These are phyloP conservation scores for Trichaptum fuscoviolaceum DNA, from an alignment of 768 basidiomycete genomes.

Conservation along the genomic window DNA sequence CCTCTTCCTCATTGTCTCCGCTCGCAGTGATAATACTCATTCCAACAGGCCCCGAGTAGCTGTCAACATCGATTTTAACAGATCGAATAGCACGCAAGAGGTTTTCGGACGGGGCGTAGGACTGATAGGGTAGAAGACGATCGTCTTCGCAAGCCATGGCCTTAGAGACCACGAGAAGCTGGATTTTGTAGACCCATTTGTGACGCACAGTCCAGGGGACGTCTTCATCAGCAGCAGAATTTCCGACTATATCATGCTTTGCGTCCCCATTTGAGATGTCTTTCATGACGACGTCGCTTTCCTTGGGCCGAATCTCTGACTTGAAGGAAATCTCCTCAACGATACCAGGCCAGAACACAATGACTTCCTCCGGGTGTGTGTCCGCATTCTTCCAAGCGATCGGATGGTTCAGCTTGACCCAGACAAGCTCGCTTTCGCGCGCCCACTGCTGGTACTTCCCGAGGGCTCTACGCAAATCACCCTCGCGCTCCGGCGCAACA, in stretches of 20 bases:
- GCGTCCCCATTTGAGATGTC: slow-evolving; percentile 9
- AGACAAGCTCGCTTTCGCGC: slow-evolving; percentile 65
- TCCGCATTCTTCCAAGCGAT: slow-evolving; percentile 37
- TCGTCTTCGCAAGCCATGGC: slow-evolving; percentile 46
- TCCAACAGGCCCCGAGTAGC: neutral
- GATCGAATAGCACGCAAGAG: slow-evolving; percentile 46
- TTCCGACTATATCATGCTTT: slow-evolving; percentile 18
- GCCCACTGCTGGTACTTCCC: slow-evolving; percentile 52
- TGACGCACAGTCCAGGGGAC: slow-evolving; percentile 59
- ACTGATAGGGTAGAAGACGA: slow-evolving; percentile 70
- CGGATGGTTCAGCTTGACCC: slow-evolving; percentile 53
- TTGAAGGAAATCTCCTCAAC: slow-evolving; percentile 54
- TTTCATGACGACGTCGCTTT: neutral
- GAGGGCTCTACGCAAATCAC: slow-evolving; percentile 57
- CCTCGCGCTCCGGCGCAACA: slow-evolving; percentile 57
- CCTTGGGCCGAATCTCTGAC: slow-evolving; percentile 33
- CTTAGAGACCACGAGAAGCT: slow-evolving; percentile 54
- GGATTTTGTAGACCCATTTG: slow-evolving; percentile 59
- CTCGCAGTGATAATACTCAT: neutral
- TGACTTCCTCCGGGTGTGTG: slow-evolving; percentile 30
- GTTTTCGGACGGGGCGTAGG: slow-evolving; percentile 48
- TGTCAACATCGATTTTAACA: slow-evolving; percentile 24
- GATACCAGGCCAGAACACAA: slow-evolving; percentile 71
- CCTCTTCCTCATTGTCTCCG: neutral
- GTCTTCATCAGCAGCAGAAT: slow-evolving; percentile 17